A percentile compares a stretch with the other conserved stretches of the same genome.
Evolutionary conservation across 202 grass and related monocot genomes (phyloP).

Genomic region (Setaria italica): DNA sequence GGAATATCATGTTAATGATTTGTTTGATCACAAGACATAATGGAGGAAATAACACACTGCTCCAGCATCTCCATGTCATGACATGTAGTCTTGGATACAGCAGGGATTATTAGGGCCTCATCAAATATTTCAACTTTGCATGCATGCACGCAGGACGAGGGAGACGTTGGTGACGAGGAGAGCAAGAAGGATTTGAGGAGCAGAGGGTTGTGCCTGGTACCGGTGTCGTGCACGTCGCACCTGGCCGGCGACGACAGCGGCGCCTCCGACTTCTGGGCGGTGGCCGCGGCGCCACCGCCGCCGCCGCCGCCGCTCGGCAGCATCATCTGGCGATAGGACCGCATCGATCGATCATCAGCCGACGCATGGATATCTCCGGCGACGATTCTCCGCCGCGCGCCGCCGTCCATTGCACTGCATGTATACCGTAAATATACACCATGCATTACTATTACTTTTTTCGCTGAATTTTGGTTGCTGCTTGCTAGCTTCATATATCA

Average conservation of each 20-base stretch:
- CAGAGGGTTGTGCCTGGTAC: constrained; percentile 67
- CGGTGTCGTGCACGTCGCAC: constrained; percentile 52
- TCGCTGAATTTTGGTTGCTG: not conserved
- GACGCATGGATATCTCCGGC: not conserved
- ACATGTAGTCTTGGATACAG: no score
- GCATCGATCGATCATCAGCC: no score
- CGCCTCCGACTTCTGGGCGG: constrained; percentile 54
- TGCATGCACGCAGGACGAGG: not conserved
- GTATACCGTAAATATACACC: constrained; percentile 28
- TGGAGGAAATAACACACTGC: no score
- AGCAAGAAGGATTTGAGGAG: constrained; percentile 45
- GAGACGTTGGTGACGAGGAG: not conserved
- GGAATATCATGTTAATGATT: no score
- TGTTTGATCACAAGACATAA: no score
- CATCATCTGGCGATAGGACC: constrained; percentile 26
- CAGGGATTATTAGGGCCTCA: no score
- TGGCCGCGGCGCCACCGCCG: constrained; percentile 9
- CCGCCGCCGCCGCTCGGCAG: constrained; percentile 14
- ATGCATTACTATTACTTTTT: not conserved
- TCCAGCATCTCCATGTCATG: no score
- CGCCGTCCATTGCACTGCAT: not conserved
- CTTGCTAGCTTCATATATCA: not conserved
- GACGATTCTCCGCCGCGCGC: no score
- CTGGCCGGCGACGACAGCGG: constrained; percentile 39
- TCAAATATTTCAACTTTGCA: not conserved